Evolutionary conservation across 441 rosid species (phyloP).

Genomic region (Omphalea diandra): DNA sequence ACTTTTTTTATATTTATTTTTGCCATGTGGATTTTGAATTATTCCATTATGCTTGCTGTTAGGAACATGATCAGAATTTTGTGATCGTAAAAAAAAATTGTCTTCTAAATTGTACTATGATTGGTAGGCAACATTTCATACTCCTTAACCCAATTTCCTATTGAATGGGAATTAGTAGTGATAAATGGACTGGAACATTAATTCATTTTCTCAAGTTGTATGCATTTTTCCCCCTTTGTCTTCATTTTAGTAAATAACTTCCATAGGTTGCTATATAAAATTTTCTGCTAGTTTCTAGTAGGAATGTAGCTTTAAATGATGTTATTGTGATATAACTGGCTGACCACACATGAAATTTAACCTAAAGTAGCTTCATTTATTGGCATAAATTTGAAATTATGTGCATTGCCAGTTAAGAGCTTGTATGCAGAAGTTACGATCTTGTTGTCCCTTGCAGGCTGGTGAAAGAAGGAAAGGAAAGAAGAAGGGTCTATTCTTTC

Average conservation of each 20-base stretch:
- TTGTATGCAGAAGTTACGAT: not conserved
- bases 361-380: not conserved
- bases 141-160: no score
- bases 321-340: not conserved
- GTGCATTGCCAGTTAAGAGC: no score
- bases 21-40: constrained; percentile 3
- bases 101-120: no score
- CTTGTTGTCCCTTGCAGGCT: constrained; percentile 53
- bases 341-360: not conserved
- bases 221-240: no score
- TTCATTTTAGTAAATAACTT: not conserved
- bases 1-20: constrained; percentile 1
- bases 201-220: not conserved
- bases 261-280: not conserved
- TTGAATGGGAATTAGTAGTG: no score
- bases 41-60: not conserved
- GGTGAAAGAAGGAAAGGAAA: constrained; percentile 74
- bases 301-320: no score
- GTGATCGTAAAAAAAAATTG: no score
- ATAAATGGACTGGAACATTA: no score
- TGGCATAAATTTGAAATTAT: not conserved
- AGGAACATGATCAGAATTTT: not conserved
- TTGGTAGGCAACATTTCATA: no score
- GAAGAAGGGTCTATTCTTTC: constrained; percentile 69
- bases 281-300: not conserved